Conservation (phyloP, 148 eudicot genomes). For the Agrostemma githago region DNA sequence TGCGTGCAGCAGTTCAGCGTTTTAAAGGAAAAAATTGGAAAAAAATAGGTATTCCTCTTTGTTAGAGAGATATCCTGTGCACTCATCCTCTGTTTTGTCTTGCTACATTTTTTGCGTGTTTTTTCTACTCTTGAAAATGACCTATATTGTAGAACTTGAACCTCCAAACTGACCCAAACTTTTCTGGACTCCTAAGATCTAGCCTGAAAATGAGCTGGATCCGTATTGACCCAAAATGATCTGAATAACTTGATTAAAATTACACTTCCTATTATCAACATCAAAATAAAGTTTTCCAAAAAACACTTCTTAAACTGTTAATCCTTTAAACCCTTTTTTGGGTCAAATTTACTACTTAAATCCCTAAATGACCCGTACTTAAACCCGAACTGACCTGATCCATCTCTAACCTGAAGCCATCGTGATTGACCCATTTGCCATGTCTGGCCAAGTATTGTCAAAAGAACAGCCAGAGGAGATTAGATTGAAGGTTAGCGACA, state of each 20-base stretch:
- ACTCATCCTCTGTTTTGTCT: neutral
- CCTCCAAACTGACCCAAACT: neutral
- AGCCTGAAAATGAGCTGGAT: neutral
- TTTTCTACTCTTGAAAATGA: neutral
- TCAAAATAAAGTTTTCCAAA: neutral
- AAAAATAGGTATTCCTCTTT: slow-evolving; percentile 62
- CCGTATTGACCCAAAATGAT: neutral
- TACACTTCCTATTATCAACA: neutral
- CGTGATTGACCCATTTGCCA: neutral
- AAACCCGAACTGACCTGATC: neutral
- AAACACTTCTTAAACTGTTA: neutral
- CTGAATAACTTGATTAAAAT: neutral
- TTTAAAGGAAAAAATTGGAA: slow-evolving; percentile 90
- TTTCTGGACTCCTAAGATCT: neutral
- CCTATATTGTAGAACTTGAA: neutral
- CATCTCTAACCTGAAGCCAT: neutral
- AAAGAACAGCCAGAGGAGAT: neutral
- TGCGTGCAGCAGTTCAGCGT: slow-evolving; percentile 73
- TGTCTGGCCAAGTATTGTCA: neutral
- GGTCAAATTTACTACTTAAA: neutral
- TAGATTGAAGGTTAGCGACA: neutral
- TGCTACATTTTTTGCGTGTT: neutral
- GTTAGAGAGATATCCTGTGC: neutral
- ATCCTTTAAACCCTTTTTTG: neutral
- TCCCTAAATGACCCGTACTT: neutral